These are phyloP conservation scores for Naumovozyma baii DNA, from an alignment of 805 yeast species.

Conservation along the genomic window DNA sequence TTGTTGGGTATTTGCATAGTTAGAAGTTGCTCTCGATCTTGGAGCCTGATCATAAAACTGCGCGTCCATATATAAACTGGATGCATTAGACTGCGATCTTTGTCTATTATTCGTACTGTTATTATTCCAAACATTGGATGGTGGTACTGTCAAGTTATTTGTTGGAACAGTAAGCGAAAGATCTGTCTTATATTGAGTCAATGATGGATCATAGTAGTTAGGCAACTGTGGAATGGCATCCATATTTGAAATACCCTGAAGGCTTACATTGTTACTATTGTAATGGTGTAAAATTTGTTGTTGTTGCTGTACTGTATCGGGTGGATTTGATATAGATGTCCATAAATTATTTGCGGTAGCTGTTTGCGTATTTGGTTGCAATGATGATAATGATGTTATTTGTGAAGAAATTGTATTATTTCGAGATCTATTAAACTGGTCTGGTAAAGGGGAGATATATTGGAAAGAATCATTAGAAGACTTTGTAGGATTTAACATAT, in stretches of 20 bases:
- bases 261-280: neutral
- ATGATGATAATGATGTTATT: constrained; percentile 27
- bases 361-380: constrained; percentile 11
- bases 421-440: constrained; percentile 25
- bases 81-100: constrained; percentile 28
- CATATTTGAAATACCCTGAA: neutral
- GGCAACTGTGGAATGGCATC: constrained; percentile 1
- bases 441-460: constrained; percentile 10
- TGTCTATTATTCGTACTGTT: constrained; percentile 18
- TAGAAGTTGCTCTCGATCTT: constrained; percentile 17
- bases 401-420: constrained; percentile 30
- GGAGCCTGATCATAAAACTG: constrained; percentile 18
- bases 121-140: neutral
- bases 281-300: constrained; percentile 9
- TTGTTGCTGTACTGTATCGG: constrained; percentile 17
- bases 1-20: constrained; percentile 10
- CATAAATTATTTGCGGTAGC: constrained; percentile 20
- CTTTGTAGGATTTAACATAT: constrained; percentile 20
- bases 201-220: neutral
- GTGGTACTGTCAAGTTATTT: constrained; percentile 1
- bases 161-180: neutral
- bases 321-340: constrained; percentile 17
- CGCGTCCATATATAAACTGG: constrained; percentile 28
- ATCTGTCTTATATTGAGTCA: neutral
- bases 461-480: constrained; percentile 26